Conservation (phyloP, 345 rosid genomes). For the Linum lewisii region DNA sequence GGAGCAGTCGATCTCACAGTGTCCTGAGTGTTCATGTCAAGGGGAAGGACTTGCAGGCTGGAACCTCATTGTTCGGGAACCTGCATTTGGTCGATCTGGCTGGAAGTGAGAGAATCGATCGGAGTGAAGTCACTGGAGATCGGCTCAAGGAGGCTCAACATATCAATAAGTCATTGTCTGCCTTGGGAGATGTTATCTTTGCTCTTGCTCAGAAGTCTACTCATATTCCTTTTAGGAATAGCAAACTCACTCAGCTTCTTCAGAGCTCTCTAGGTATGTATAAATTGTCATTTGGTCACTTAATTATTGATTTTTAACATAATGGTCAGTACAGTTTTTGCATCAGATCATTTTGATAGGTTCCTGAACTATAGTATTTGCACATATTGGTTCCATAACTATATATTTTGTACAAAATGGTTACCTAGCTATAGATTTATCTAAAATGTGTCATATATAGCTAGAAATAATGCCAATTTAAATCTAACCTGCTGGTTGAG, state of each 20-base stretch:
- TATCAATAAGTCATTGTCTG: constrained; percentile 85
- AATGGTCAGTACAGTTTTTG: too few species aligned
- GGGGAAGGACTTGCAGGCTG: constrained; percentile 60
- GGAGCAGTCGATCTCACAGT: constrained; percentile 99
- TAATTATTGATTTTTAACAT: background rate
- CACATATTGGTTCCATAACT: too few species aligned
- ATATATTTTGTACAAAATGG: too few species aligned
- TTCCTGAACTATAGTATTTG: too few species aligned
- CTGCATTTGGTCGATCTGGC: constrained; percentile 96
- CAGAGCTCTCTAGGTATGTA: constrained; percentile 68
- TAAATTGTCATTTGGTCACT: background rate
- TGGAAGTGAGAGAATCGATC: constrained; percentile 96
- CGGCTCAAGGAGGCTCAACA: constrained; percentile 92
- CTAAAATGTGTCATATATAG: too few species aligned
- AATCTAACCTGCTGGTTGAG: too few species aligned
- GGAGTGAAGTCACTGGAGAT: constrained; percentile 83
- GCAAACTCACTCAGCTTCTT: constrained; percentile 96
- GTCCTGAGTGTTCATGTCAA: constrained; percentile 77
- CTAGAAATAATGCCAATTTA: too few species aligned
- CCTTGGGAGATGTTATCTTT: constrained; percentile 92
- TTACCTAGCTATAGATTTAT: too few species aligned
- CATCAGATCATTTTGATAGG: too few species aligned
- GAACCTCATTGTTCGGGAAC: constrained; percentile 45
- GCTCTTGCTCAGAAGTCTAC: constrained; percentile 78
- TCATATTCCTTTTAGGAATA: constrained; percentile 90